These are phyloP conservation scores for Melocanna baccifera DNA, from an alignment of 176 grass and related monocot species.

Conservation along the genomic window DNA sequence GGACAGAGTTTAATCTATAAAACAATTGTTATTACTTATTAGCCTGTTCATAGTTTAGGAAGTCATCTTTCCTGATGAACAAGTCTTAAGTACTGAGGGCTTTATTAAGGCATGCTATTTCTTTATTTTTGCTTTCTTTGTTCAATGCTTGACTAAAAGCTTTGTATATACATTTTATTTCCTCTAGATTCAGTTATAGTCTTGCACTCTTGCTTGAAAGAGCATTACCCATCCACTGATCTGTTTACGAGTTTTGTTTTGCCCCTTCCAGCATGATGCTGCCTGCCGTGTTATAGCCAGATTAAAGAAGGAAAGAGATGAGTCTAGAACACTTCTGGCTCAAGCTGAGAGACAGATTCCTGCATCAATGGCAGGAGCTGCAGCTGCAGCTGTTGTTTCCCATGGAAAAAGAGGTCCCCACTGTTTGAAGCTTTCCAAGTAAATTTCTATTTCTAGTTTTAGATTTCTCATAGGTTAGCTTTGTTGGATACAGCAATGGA, in stretches of 20 bases:
- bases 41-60: neutral
- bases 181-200: neutral
- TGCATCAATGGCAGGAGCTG: constrained; percentile 35
- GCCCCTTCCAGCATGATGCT: constrained; percentile 80
- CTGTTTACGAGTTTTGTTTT: constrained; percentile 11
- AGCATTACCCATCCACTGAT: neutral
- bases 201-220: neutral
- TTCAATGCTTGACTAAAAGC: constrained; percentile 6
- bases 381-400: constrained; percentile 47
- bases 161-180: constrained; percentile 4
- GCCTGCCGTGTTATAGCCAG: constrained; percentile 99
- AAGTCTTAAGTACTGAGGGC: neutral
- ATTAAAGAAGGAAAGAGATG: constrained; percentile 99
- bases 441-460: constrained; percentile 9
- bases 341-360: constrained; percentile 88
- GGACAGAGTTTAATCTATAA: neutral
- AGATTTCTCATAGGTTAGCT: constrained; percentile 3
- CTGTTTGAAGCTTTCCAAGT: constrained; percentile 12
- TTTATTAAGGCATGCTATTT: neutral
- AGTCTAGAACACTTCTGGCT: constrained; percentile 84
- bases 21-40: neutral
- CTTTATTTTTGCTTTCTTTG: neutral
- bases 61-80: neutral
- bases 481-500: constrained; percentile 58
- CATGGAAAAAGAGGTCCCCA: constrained; percentile 87